Percentiles rank a stretch among this genome's conserved stretches.
Evolutionary conservation across 2,329 filamentous ascomycete genomes (phyloP).

Genomic region (Microdochium nivale): DNA sequence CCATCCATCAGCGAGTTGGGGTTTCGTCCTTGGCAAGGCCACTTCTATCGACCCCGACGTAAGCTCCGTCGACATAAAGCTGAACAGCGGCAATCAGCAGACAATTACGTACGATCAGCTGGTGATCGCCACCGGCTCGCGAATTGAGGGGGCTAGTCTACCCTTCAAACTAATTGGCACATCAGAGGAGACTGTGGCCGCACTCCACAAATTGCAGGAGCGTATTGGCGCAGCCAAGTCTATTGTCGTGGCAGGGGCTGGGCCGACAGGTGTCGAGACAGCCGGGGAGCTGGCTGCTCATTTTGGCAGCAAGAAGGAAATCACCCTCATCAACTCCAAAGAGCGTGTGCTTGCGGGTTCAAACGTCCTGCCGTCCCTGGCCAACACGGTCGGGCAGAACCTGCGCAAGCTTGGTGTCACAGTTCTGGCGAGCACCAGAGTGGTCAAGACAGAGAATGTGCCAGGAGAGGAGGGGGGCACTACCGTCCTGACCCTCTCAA

Average conservation of each 20-base stretch:
- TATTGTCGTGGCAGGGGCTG: constrained; percentile 44
- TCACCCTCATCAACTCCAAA: constrained; percentile 30
- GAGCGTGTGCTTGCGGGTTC: neutral
- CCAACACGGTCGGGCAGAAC: constrained; percentile 21
- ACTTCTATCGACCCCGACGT: constrained; percentile 28
- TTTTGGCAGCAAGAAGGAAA: constrained; percentile 36
- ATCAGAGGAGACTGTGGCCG: constrained; percentile 30
- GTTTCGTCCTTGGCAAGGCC: constrained; percentile 42
- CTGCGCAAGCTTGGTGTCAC: constrained; percentile 35
- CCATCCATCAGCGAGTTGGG: constrained; percentile 38
- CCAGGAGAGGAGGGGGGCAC: constrained; percentile 8
- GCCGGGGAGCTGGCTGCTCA: constrained; percentile 41
- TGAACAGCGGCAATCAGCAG: constrained; percentile 21
- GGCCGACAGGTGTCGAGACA: constrained; percentile 40
- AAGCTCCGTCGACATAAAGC: constrained; percentile 32
- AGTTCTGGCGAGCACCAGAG: constrained; percentile 28
- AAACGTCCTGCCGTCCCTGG: constrained; percentile 27
- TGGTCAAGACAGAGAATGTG: constrained; percentile 13
- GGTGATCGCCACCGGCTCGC: constrained; percentile 45
- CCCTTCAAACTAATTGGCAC: constrained; percentile 40
- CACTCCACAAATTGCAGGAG: constrained; percentile 24
- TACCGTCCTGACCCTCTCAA: constrained; percentile 23
- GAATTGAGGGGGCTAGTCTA: constrained; percentile 27
- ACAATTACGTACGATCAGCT: constrained; percentile 41
- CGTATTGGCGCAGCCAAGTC: constrained; percentile 32